Evolutionary conservation across 495 filamentous ascomycete genomes (phyloP).

Genomic region (Aspergillus biplanus): DNA sequence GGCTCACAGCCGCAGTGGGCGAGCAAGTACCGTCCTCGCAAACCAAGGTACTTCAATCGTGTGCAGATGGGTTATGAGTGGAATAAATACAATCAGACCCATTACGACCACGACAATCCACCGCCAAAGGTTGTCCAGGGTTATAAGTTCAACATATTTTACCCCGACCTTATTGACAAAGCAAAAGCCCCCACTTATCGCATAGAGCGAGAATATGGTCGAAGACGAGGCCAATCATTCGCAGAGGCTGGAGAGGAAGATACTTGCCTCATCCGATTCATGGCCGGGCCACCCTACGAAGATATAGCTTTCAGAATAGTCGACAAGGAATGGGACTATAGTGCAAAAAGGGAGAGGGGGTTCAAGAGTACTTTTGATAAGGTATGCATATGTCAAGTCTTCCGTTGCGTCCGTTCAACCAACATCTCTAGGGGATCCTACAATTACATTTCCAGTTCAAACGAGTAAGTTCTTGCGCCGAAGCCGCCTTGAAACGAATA

Average conservation of each 20-base stretch:
- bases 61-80: conserved; percentile 99
- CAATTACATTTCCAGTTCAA: conserved; percentile 99
- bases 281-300: conserved; percentile 94
- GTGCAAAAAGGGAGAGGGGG: conserved; percentile 90
- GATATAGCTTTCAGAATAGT: conserved; percentile 98
- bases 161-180: conserved; percentile 97
- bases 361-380: conserved; percentile 98
- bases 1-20: conserved; percentile 78
- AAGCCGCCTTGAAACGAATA: conserved; percentile 1
- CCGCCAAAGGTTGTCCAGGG: conserved; percentile 98
- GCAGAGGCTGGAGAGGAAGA: conserved; percentile 97
- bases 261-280: conserved; percentile 94
- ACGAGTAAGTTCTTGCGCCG: conserved; percentile 53
- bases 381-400: conserved; percentile 57
- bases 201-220: conserved; percentile 89
- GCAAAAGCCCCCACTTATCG: conserved; percentile 91
- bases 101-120: conserved; percentile 99
- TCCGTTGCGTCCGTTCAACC: conserved; percentile 24
- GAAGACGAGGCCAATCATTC: conserved; percentile 87
- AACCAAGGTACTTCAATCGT: conserved; percentile 96
- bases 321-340: conserved; percentile 99
- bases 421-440: conserved; percentile 73
- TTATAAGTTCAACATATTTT: conserved; percentile 99
- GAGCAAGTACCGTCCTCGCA: conserved; percentile 85
- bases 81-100: conserved; percentile 99